Conservation (phyloP, 441 rosid species). For the Erodium trifolium region DNA sequence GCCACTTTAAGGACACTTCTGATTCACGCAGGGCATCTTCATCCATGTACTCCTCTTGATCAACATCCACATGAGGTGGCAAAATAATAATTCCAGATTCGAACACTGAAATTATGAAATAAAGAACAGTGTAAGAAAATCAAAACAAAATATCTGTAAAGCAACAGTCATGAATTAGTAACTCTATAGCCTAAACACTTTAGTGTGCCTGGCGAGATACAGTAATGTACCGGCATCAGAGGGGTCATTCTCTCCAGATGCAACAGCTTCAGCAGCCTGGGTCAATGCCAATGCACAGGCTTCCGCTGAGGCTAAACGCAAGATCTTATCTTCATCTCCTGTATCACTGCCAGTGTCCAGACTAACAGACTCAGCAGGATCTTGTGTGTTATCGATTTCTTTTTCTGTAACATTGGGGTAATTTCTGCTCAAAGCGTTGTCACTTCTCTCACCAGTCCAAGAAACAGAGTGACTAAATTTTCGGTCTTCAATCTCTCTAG, state of each 20-base stretch:
- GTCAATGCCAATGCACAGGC: slow-evolving; percentile 69
- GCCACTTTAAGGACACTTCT: slow-evolving; percentile 53
- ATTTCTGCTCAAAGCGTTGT: slow-evolving; percentile 10
- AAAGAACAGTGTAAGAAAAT: not conserved
- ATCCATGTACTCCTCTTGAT: slow-evolving; percentile 29
- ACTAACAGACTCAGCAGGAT: slow-evolving; percentile 16
- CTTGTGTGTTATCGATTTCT: slow-evolving; percentile 13
- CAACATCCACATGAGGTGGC: slow-evolving; percentile 34
- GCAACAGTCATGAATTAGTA: not conserved
- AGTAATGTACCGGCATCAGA: slow-evolving; percentile 48
- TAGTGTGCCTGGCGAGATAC: not conserved
- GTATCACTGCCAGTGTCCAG: slow-evolving; percentile 7
- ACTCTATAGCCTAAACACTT: not conserved
- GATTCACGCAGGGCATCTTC: slow-evolving; percentile 29
- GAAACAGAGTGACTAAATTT: slow-evolving; percentile 13
- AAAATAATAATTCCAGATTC: slow-evolving; percentile 67
- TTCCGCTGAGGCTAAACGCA: slow-evolving; percentile 61
- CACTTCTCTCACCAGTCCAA: slow-evolving; percentile 22
- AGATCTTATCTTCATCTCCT: slow-evolving; percentile 27
- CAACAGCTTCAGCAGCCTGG: slow-evolving; percentile 69
- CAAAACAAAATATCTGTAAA: not conserved
- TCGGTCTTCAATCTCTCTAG: slow-evolving; percentile 31
- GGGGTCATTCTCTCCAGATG: slow-evolving; percentile 47
- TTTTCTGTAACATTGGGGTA: slow-evolving; percentile 15
- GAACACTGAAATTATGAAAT: slow-evolving; percentile 32